A percentile compares a stretch with the other conserved stretches of the same genome.
Conservation (phyloP, 768 basidiomycete species). For the Psilocybe tampanensis region DNA sequence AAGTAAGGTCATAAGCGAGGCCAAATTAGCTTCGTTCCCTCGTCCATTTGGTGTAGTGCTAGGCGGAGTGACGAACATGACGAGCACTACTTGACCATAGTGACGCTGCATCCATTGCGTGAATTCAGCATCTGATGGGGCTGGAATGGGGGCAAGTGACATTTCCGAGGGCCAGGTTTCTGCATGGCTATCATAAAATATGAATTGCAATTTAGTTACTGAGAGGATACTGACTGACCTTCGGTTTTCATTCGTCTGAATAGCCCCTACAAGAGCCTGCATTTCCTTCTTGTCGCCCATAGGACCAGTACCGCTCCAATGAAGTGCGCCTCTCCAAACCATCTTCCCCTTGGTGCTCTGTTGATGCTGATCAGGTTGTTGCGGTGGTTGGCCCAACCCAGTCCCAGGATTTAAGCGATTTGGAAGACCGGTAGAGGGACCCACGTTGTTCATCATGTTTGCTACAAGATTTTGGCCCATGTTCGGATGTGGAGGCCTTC, state of each 20-base stretch:
- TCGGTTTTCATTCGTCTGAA: conserved; percentile 25
- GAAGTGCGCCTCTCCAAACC: conserved; percentile 53
- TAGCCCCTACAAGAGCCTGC: conserved; percentile 40
- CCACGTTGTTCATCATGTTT: not conserved
- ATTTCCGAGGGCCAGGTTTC: conserved; percentile 57
- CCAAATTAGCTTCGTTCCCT: conserved; percentile 46
- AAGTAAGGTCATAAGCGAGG: conserved; percentile 43
- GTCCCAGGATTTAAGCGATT: not conserved
- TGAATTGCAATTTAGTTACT: not conserved
- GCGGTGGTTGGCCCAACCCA: conserved; percentile 7
- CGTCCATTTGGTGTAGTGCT: conserved; percentile 31
- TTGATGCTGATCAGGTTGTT: conserved; percentile 9
- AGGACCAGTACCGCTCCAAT: conserved; percentile 42
- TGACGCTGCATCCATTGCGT: conserved; percentile 49
- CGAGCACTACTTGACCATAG: conserved; percentile 37
- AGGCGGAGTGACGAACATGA: conserved; percentile 38
- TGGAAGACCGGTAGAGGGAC: not conserved
- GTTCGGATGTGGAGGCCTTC: not conserved
- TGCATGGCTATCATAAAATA: conserved; percentile 38
- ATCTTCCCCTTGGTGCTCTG: conserved; percentile 15
- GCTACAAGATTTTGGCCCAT: not conserved
- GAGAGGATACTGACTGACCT: conserved; percentile 30
- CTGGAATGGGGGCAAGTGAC: conserved; percentile 40
- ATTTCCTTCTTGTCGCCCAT: conserved; percentile 44
- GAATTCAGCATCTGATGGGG: conserved; percentile 41